Base-by-base conservation (phyloP, 225 moss, liverwort and hornwort species). In the Anthoceros angustus region DNA sequence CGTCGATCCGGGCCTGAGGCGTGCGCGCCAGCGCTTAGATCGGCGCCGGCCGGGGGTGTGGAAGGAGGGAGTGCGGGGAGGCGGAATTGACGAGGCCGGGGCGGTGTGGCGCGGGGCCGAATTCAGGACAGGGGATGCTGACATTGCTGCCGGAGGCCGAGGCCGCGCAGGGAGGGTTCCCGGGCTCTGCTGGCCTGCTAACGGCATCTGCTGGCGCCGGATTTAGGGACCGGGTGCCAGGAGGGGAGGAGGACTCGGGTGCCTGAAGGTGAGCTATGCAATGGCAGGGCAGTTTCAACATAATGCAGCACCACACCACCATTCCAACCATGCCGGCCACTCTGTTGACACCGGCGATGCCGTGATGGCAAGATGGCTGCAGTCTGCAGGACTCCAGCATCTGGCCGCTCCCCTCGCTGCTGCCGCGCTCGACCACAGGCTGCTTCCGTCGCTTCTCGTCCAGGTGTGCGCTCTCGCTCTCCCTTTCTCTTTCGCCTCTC, bases 321-420 rank as follows among this genome's bases (percentile, higher is more conserved):
- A 72, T 74, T 72, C 74, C 70, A 78, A 70, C 71, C 76, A 63
- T 78, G 75, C 70, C 39, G 74, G 76, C 71, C 73, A 80, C 74
- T 76, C 73, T 64, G 79, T 77, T 69, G 86, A 86, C 72, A 79
- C 86, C 66, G 85, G 90, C 72, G 93, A 94, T 86, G 93, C 87
- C 74, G 80, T 94, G 76, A 87, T 94, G 93, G 90, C 87, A 72
- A 87, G 93, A 76, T 94, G 93, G 93, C 88, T 90, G 86, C 93
- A 94, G 74, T 90, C 93, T 70, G 90, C 90, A 75, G 93, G 93
- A 72, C 78, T 90, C 73, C 90, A 94, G 82, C 93, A 90, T 79
- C 79, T 94, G 79, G 90, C 90, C 82, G 93, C 93, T 81, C 90
- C 93, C 77, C 73, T 94, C 71, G 83, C 87, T 68, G 86, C 87